Base-by-base conservation (phyloP, 371 early-diverging fungal genomes). In the Haplosporangium sp. region DNA sequence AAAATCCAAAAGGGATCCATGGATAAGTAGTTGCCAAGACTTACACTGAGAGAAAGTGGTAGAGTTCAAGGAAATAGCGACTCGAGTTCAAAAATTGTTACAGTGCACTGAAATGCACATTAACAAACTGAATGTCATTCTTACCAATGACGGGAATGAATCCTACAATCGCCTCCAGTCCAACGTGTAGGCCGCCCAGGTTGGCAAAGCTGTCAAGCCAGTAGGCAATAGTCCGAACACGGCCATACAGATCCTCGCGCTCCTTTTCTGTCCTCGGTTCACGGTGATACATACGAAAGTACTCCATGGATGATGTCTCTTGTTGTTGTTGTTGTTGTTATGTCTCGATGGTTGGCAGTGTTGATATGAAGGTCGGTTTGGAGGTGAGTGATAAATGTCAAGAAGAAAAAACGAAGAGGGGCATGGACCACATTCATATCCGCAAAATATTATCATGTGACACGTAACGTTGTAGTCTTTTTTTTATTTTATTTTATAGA, bases 211-310 rank as follows among this genome's bases (percentile, higher is more conserved):
- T 65, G 56, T 74, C 75, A 43, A 74, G 74, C 76, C 77, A 76
- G 42, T 59, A 70, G 12, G 77, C 77, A 29, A 67, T 59, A 42
- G 36, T 67, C 10, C 77, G 67, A n/a, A 76, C 55, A 8, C 77
- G 59, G n/a, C 77, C 77, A 62, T 76, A 76, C 16, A 76, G 71
- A 3, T 13, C 64, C 59, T 76, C 77, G 12, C 77, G 77, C 36
- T 76, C 77, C 41, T n/a, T 47, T 55, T 62, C 62, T 2, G 77
- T 76, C 52, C 64, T 52, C 11, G 77, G 77, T 43, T 57, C 50
- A 11, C 55, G 62, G 56, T 76, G 77, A 36, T 66, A 70, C 42
- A 9, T 23, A 12, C 36, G 21, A 41, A 76, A 12, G 53, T 62
- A 76, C 7, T 76, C 67, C 77, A 76, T 76, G 18, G 3, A 29